phyloP scores from a whole-genome alignment of 2,329 filamentous ascomycete species.

The Botrytis sinoallii region DNA sequence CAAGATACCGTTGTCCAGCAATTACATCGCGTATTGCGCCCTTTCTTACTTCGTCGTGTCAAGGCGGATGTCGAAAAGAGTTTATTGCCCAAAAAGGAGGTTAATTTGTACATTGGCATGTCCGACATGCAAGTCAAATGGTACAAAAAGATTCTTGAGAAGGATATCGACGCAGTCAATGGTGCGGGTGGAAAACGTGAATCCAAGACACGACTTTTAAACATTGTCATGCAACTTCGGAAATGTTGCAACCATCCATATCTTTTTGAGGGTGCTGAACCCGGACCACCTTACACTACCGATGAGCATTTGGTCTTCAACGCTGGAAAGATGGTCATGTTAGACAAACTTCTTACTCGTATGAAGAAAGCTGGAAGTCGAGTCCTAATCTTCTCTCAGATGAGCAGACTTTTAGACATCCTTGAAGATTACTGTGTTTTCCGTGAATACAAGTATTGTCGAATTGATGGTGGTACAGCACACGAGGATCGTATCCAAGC shows the following conservation, averaged over 20 bases:
- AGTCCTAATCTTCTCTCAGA: conserved; percentile 98
- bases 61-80: conserved; percentile 99
- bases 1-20: conserved; percentile 96
- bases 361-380: conserved; percentile 85
- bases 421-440: conserved; percentile 98
- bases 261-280: conserved; percentile 94
- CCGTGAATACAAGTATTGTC: conserved; percentile 90
- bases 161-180: conserved; percentile 98
- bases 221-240: conserved; percentile 98
- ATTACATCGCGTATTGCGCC: conserved; percentile 85
- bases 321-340: conserved; percentile 93
- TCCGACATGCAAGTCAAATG: conserved; percentile 98
- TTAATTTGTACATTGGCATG: conserved; percentile 97
- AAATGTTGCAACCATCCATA: conserved; percentile 99
- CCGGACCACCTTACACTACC: conserved; percentile 94
- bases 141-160: conserved; percentile 98
- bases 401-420: conserved; percentile 96
- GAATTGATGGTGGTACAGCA: conserved; percentile 93
- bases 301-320: conserved; percentile 95
- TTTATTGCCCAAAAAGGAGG: conserved; percentile 91
- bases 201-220: conserved; percentile 93
- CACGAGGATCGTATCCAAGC: conserved; percentile 97
- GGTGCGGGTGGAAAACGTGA: conserved; percentile 94
- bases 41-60: conserved; percentile 91
- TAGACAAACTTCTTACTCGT: conserved; percentile 84